phyloP scores from a whole-genome alignment of 2,329 filamentous ascomycete genomes.

The Epicoccum sorghinum region DNA sequence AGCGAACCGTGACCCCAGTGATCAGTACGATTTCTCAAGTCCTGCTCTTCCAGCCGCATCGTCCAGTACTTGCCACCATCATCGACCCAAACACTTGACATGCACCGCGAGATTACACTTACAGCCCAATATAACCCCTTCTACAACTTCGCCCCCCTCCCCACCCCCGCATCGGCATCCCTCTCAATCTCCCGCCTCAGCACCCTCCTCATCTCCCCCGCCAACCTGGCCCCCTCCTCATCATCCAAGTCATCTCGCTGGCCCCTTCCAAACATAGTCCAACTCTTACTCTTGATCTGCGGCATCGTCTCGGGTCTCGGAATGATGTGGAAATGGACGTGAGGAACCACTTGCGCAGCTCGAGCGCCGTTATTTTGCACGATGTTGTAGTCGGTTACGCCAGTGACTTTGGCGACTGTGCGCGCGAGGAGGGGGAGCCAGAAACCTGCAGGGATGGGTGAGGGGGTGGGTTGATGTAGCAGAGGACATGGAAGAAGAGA shows the following conservation, averaged over 20 bases:
- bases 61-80: no score
- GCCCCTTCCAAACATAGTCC: slow-evolving; percentile 83
- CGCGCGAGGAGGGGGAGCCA: slow-evolving; percentile 74
- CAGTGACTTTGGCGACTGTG: slow-evolving; percentile 71
- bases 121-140: no score
- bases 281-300: slow-evolving; percentile 66
- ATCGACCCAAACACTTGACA: no score
- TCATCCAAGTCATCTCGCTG: slow-evolving; percentile 76
- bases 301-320: slow-evolving; percentile 68
- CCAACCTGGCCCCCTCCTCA: slow-evolving; percentile 69
- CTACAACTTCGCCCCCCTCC: no score
- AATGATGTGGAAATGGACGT: slow-evolving; percentile 95
- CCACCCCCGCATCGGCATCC: not conserved
- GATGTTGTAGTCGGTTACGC: slow-evolving; percentile 87
- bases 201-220: slow-evolving; percentile 55
- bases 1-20: no score
- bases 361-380: slow-evolving; percentile 94
- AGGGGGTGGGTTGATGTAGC: not conserved
- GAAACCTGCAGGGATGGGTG: slow-evolving; percentile 43
- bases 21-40: no score
- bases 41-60: no score
- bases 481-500: not conserved
- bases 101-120: no score
- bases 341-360: slow-evolving; percentile 89
- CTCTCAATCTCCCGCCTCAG: slow-evolving; percentile 46